Evolutionary conservation across 257 asterid genomes (phyloP), one percentile per base, ranked within the genome.

Genomic region (Prunella vulgaris): DNA sequence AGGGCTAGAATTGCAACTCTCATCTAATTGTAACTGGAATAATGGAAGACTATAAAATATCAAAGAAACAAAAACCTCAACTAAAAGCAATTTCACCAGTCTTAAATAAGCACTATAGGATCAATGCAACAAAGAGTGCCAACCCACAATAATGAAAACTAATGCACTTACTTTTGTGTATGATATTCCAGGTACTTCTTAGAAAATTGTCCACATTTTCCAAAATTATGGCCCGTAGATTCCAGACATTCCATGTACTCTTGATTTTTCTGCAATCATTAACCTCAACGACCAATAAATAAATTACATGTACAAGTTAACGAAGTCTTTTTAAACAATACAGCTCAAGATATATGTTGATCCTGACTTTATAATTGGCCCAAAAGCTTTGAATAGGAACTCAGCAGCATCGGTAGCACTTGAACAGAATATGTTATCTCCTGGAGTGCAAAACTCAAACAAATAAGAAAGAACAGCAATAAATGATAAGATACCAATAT

Each of bases 321-420:
- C 28, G 14, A 54, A 59, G 65, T 49, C 25, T 62, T 61, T 13
- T 30, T 28, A 46, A 42, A 10, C 38, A 30, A 51, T 38, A 65
- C 57, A 69, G 51, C 64, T 46, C 52, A 62, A 57, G 32, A 48
- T 22, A 35, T 20, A 32, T 57, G 15, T 24, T 17, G 8, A 68
- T 69, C 76, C 52, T 60, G 59, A 82, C 66, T 85, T 83, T 54
- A 93, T 51, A 49, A 87, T 94, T 0, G 96, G 96, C 51, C 63
- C 81, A 80, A 93, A 85, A 64, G 80, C 96, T 82, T 81, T 79
- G 37, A 87, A 78, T 40, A 93, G 76, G 68, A 97, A 93, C 82
- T 93, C 96, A 35, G 96, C 98, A 52, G 95, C 98, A 84, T 93
- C 98, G 32, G 84, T 68, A 35, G 96, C 84, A 48, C 87, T 90